Base-by-base conservation (phyloP, 1,139 yeast species). In the Hansenula sp. region DNA sequence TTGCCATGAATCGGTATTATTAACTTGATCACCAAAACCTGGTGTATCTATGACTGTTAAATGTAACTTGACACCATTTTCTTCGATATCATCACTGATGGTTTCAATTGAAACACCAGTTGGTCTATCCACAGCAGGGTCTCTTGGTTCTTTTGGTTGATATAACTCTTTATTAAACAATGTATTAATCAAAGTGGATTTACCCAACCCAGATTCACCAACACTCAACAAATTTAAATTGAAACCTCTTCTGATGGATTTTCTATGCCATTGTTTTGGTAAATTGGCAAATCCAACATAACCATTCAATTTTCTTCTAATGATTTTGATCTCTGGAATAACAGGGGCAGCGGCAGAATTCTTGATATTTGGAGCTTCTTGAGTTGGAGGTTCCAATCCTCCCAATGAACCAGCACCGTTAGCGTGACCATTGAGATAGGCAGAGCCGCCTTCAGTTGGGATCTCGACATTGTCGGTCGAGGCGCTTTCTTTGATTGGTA, bases 261-360 rank as follows among this genome's bases (percentile, higher is more conserved):
- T 90, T 68, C 96, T 81, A 70, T 93, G 98, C 97, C 98, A 93
- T 72, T 94, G 99, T 65, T 91, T 93, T 47, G 99, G 99, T 60
- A 94, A 76, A 68, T 91, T 94, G 56, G 98, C 96, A 68, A 94
- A 93, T 4, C 99, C 99, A 47, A 94, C 99, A 64, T 85, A 91
- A 7, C 96, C 95, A 54, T 83, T 86, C 57, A 91, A 79, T 61
- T 88, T 88, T 56, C 95, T 83, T 58, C 85, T 84, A 58, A 89
- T 80, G 48, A 89, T 73, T 60, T 72, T 73, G 45, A 69, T 54
- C 40, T 67, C 68, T 21, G 70, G 66, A 45, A 62, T 68, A 25
- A 53, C 35, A 21, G 34, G 18, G 12, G 41, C 18, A 11, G 21
- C 10, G n/a, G 32, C 21, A 21, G 34, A 16, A 29, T 19, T 15